Conservation (phyloP, 108 stramenopile genomes). For the Nannochloropsis granulata region DNA sequence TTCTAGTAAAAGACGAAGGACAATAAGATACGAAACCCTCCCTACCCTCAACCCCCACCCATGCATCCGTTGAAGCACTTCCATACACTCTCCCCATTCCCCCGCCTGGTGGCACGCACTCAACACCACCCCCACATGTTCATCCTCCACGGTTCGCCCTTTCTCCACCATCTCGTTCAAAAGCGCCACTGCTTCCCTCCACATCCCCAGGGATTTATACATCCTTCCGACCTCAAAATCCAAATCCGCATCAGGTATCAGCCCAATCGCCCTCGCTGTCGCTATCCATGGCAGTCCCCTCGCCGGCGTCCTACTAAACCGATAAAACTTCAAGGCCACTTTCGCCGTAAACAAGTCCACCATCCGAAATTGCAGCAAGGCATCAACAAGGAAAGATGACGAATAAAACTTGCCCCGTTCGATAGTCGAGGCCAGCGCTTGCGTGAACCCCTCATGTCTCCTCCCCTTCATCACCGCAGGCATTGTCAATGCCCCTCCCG, state of each 20-base stretch:
- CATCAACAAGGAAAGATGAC: neutral
- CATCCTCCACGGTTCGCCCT: neutral
- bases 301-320: neutral
- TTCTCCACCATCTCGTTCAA: neutral
- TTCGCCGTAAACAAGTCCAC: neutral
- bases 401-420: neutral
- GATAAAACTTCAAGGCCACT: neutral
- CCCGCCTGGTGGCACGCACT: neutral
- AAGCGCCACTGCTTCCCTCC: neutral
- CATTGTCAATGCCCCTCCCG: neutral
- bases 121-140: neutral
- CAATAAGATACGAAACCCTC: neutral
- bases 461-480: neutral
- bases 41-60: neutral
- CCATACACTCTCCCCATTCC: neutral
- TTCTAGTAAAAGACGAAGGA: neutral
- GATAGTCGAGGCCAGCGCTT: neutral
- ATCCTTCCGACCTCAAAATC: neutral
- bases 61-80: neutral
- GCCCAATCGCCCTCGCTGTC: neutral
- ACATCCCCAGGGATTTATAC: neutral
- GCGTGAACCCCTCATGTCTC: neutral
- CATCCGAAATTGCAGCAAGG: neutral
- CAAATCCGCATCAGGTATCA: neutral
- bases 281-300: neutral